Evolutionary conservation across 2,329 filamentous ascomycete genomes (phyloP).

Genomic region (Talaromyces piceae): DNA sequence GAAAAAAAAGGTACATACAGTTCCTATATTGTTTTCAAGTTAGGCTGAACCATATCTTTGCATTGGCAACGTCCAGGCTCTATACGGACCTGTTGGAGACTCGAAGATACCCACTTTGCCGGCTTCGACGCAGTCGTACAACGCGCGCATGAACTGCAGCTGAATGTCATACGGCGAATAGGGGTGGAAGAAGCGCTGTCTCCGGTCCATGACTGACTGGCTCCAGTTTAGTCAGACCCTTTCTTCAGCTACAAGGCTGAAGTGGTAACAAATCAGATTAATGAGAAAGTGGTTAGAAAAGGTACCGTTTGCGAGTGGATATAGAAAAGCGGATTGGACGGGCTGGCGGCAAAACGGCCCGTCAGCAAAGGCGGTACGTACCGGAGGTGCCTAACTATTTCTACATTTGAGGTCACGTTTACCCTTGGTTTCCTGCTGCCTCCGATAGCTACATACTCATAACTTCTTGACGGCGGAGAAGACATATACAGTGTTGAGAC

Average conservation of each 20-base stretch:
- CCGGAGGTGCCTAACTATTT: neutral
- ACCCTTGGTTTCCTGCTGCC: no score
- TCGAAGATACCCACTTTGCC: slow-evolving; percentile 84
- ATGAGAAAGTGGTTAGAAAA: no score
- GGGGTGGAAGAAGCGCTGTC: slow-evolving; percentile 70
- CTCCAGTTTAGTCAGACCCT: slow-evolving; percentile 20
- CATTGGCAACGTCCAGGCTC: neutral
- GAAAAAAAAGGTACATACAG: neutral
- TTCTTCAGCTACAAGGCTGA: neutral
- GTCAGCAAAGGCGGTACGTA: neutral
- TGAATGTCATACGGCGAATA: slow-evolving; percentile 85
- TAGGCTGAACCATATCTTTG: neutral
- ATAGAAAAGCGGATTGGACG: no score
- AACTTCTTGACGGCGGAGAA: no score
- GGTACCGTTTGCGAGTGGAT: no score
- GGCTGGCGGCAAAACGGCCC: neutral
- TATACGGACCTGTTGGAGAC: slow-evolving; percentile 71
- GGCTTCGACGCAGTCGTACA: slow-evolving; percentile 71
- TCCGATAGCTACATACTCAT: no score
- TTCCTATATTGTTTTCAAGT: slow-evolving; percentile 6
- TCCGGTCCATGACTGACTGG: slow-evolving; percentile 13
- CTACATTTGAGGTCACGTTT: neutral
- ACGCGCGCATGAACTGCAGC: slow-evolving; percentile 73
- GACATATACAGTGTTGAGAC: no score
- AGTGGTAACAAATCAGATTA: neutral